Percentiles rank a stretch among this genome's conserved stretches.
These are phyloP conservation scores for Trifolium dubium DNA, from an alignment of 306 rosid species.

Conservation along the genomic window DNA sequence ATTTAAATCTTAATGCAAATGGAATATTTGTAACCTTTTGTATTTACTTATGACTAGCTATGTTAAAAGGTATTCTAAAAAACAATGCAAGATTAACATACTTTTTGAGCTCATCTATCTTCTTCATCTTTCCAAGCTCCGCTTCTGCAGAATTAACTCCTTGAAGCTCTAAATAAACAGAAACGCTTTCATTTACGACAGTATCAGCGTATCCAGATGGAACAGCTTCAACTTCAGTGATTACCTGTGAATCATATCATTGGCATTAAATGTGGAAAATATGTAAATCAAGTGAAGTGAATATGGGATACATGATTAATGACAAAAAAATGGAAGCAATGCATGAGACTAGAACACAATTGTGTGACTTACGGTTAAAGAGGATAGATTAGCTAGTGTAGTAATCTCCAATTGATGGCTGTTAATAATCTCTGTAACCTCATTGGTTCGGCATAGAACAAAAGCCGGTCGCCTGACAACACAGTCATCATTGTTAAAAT, in stretches of 20 bases:
- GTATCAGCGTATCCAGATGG: slow-evolving; percentile 49
- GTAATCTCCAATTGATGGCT: slow-evolving; percentile 63
- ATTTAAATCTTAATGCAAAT: slow-evolving; percentile 10
- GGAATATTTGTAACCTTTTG: not conserved
- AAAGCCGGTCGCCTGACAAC: slow-evolving; percentile 51
- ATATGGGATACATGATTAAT: not conserved
- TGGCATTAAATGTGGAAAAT: slow-evolving; percentile 14
- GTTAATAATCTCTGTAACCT: slow-evolving; percentile 41
- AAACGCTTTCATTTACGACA: slow-evolving; percentile 52
- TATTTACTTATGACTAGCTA: not conserved
- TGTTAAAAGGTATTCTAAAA: slow-evolving; percentile 29
- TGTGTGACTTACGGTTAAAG: slow-evolving; percentile 59
- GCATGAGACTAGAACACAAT: slow-evolving; percentile 26
- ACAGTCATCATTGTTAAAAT: slow-evolving; percentile 16
- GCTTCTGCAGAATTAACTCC: slow-evolving; percentile 49
- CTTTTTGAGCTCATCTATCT: slow-evolving; percentile 54
- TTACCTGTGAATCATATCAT: slow-evolving; percentile 45
- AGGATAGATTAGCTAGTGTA: slow-evolving; percentile 79
- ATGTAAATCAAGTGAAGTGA: slow-evolving; percentile 1
- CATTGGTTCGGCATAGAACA: slow-evolving; percentile 49
- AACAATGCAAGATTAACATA: slow-evolving; percentile 35
- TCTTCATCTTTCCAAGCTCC: slow-evolving; percentile 50
- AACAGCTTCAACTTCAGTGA: slow-evolving; percentile 40
- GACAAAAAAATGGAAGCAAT: slow-evolving; percentile 17
- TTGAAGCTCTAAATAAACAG: slow-evolving; percentile 57